Evolutionary conservation across 805 yeast species (phyloP), one percentile per base, ranked within the genome.

Genomic region (Candida hispaniensis): DNA sequence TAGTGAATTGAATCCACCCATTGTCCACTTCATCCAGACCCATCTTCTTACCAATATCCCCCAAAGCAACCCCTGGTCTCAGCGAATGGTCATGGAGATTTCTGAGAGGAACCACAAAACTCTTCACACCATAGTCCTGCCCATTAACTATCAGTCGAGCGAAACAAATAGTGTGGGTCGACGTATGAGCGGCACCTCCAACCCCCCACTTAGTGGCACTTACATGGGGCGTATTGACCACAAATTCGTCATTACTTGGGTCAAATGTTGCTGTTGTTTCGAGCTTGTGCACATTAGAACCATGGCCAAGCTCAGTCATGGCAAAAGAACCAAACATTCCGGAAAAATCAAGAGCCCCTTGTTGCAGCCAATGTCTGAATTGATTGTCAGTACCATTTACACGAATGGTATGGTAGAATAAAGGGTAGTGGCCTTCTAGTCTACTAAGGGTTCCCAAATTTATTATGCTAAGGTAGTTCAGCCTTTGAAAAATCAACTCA

Each of bases 181-280:
- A 81, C 11, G 93, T 76, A 57, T 82, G 93, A 9, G 95, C 95
- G 23, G 95, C 95, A 48, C 96, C 96, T 30, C 96, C 96, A 50
- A 86, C 86, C 96, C 96, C 86, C 95, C 96, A 86, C 56, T 86
- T 86, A 13, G 95, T 85, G 26, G 96, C 95, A 20, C 93, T 85
- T 34, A 79, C 58, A 52, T 85, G 80, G 1, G 96, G 96, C 7
- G 96, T 86, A 53, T 81, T 70, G 49, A 86, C 73, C 38, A 69
- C 54, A 51, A 86, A 80, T 43, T 74, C 73, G 48, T 82, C 81
- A 17, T 66, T 68, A 13, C 58, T 59, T 11, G 62, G 59, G 55
- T 82, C 76, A 54, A 69, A 86, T 11, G 79, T 76, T 10, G 96
- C 94, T 8, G 83, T 79, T 10, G 96, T 86, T 57, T 86, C 94